Evolutionary conservation across 495 filamentous ascomycete species (phyloP), one percentile per base, ranked within the genome.

Genomic region (Podospora appendiculata): DNA sequence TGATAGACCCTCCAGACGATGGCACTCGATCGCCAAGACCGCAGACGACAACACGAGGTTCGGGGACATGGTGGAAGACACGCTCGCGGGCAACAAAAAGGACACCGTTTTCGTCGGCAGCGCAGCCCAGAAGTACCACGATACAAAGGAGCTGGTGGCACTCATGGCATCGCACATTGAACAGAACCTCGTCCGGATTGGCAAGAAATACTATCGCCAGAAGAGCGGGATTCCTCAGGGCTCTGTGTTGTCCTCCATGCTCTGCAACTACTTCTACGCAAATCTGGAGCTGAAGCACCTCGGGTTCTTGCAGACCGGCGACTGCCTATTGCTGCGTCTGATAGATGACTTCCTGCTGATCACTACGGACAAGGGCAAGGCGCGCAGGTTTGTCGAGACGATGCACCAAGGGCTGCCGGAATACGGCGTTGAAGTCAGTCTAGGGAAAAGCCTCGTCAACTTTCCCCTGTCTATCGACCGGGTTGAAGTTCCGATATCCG

Each of bases 201-300:
- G 89, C 19, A 91, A 92, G 72, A 88, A 85, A 48, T 93, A 84
- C 68, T 96, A 89, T 60, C 80, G 89, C 11, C 93, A 97, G 59
- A 90, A 84, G 59, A 73, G 79, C 34, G 93, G 93, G 12, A 96
- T 98, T 18, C 90, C 93, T 0, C 93, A 98, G 66, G 93, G 93
- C 36, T 95, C 90, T 0, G 77, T 95, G 0, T 61, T 98, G 19
- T 96, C 90, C 9, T 86, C 81, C 45, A 72, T 89, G 33, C 75
- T 98, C 0, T 96, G 94, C 76, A 97, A 90, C 64, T 88, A 92
- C 62, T 95, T 96, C 63, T 97, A 96, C 61, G 92, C 86, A 4
- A 80, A 90, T 54, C 75, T 98, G 3, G 94, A 98, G 66, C 58
- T 71, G 4, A 69, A 83, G 18, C 67, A 82, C 3, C 70, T 98